Conservation (phyloP, 306 rosid genomes). For the Acacia confusa region DNA sequence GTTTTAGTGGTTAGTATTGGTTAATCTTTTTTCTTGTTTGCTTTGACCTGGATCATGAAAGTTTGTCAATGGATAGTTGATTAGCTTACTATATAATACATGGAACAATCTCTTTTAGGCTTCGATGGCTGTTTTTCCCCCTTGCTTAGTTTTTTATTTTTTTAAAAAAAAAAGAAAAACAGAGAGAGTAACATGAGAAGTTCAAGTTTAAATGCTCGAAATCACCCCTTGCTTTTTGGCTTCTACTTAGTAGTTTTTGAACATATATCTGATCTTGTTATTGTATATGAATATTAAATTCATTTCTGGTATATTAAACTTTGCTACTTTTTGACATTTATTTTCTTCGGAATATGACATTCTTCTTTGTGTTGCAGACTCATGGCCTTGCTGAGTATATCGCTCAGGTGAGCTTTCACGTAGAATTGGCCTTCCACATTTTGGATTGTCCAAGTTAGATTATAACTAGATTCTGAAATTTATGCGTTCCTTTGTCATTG, state of each 20-base stretch:
- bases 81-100: constrained; percentile 15
- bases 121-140: neutral
- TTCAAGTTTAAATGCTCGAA: constrained; percentile 18
- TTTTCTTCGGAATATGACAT: constrained; percentile 28
- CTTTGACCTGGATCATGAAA: neutral
- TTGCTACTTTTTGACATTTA: neutral
- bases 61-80: constrained; percentile 22
- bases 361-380: constrained; percentile 60
- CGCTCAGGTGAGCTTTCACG: constrained; percentile 81
- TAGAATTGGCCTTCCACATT: constrained; percentile 5
- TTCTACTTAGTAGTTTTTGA: neutral
- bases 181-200: neutral
- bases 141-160: neutral
- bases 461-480: constrained; percentile 7
- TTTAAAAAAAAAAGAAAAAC: neutral
- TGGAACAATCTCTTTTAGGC: constrained; percentile 7
- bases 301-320: constrained; percentile 1
- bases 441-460: constrained; percentile 20
- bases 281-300: constrained; percentile 12
- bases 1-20: constrained; percentile 8
- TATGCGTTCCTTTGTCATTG: constrained; percentile 1
- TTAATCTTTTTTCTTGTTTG: constrained; percentile 20
- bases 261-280: neutral
- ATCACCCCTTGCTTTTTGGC: constrained; percentile 16
- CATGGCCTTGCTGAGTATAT: constrained; percentile 96